Evolutionary conservation across 2,329 filamentous ascomycete species (phyloP).

Genomic region (Chaetomium strumarium): DNA sequence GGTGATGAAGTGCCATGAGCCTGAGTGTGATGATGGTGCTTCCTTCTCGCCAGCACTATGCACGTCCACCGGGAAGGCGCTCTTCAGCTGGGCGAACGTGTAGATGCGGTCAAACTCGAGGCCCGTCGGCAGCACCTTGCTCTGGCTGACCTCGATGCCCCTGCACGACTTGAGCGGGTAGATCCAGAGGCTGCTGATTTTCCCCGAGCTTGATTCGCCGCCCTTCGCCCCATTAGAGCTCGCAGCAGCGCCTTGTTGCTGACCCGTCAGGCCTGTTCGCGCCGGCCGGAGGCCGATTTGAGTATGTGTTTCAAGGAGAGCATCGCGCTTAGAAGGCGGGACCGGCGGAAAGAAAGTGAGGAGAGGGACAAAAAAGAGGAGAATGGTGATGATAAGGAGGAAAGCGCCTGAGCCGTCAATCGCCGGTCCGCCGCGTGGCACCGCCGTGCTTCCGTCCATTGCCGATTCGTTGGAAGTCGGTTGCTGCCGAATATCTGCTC

Average conservation of each 20-base stretch:
- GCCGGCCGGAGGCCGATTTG: conserved; percentile 38
- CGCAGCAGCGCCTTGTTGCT: not conserved
- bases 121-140: conserved; percentile 60
- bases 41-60: conserved; percentile 32
- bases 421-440: conserved; percentile 15
- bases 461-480: not conserved
- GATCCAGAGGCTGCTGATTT: conserved; percentile 62
- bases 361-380: conserved; percentile 48
- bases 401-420: conserved; percentile 30
- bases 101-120: conserved; percentile 78
- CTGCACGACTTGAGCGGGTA: conserved; percentile 81
- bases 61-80: conserved; percentile 39
- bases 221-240: not conserved
- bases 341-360: conserved; percentile 51
- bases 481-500: not conserved
- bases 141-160: conserved; percentile 64
- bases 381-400: conserved; percentile 39
- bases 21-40: conserved; percentile 42
- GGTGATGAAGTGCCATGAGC: conserved; percentile 67
- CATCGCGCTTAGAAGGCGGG: conserved; percentile 47
- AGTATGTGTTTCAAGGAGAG: conserved; percentile 49
- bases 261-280: conserved; percentile 35
- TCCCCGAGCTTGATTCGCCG: not conserved
- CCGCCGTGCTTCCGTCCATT: conserved; percentile 13
- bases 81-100: conserved; percentile 65